Conservation (phyloP, 768 basidiomycete species). For the Mycena chlorophos region DNA sequence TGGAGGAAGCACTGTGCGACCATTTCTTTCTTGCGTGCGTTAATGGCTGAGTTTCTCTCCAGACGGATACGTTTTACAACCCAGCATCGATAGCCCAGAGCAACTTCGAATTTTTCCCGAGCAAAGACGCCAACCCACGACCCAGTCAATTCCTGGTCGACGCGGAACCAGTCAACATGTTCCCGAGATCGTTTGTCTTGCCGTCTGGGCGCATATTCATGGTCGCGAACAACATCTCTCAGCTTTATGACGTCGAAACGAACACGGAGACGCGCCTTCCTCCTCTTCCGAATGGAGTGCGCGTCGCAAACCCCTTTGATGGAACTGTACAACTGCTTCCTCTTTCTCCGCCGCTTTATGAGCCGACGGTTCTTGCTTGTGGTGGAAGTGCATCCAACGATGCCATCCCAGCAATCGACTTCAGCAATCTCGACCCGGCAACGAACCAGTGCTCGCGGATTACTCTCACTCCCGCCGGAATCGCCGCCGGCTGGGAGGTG, state of each 20-base stretch:
- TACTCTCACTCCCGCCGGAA: slow-evolving; percentile 47
- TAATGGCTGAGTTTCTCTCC: not conserved
- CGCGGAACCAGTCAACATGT: slow-evolving; percentile 23
- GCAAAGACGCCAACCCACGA: slow-evolving; percentile 16
- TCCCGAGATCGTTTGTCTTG: slow-evolving; percentile 46
- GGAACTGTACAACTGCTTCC: slow-evolving; percentile 58
- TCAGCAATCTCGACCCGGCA: slow-evolving; percentile 52
- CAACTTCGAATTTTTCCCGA: slow-evolving; percentile 27
- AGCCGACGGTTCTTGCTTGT: slow-evolving; percentile 54
- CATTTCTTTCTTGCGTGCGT: slow-evolving; percentile 8
- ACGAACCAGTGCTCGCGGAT: slow-evolving; percentile 58
- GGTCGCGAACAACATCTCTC: slow-evolving; percentile 54
- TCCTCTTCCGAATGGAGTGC: slow-evolving; percentile 53
- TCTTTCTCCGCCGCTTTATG: slow-evolving; percentile 44
- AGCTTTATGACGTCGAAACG: slow-evolving; percentile 25
- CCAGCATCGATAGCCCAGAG: slow-evolving; percentile 10
- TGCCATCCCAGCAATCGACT: slow-evolving; percentile 40
- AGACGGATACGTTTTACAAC: slow-evolving; percentile 22
- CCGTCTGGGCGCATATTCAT: slow-evolving; percentile 55
- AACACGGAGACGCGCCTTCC: slow-evolving; percentile 52
- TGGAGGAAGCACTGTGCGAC: slow-evolving; percentile 39
- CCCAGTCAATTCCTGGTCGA: slow-evolving; percentile 22
- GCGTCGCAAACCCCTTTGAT: slow-evolving; percentile 63
- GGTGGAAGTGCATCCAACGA: slow-evolving; percentile 55
- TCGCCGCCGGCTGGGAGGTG: slow-evolving; percentile 51